Percentiles rank a stretch among this genome's conserved stretches.
These are phyloP conservation scores for Dicorynia guianensis DNA, from an alignment of 306 rosid genomes.

Conservation along the genomic window DNA sequence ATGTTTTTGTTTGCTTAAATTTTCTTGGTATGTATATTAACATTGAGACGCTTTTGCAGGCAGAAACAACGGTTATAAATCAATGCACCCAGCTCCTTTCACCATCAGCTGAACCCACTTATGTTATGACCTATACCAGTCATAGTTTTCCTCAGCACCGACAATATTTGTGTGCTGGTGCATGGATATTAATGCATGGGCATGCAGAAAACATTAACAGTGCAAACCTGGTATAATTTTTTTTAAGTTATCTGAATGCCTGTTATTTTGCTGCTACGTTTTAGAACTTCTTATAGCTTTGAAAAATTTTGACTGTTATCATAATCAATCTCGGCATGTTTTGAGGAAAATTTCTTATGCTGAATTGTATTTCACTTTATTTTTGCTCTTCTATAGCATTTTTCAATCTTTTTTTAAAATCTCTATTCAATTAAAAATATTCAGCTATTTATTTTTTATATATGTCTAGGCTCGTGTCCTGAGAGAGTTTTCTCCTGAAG, in stretches of 20 bases:
- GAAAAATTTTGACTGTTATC: constrained; percentile 3
- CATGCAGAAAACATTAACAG: constrained; percentile 86
- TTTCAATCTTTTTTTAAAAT: constrained; percentile 22
- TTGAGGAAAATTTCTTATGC: not conserved
- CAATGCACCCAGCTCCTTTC: constrained; percentile 96
- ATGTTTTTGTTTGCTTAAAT: not conserved
- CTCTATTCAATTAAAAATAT: not conserved
- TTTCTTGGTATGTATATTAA: constrained; percentile 26
- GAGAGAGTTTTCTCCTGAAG: constrained; percentile 94
- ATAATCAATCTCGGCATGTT: not conserved
- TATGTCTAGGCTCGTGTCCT: constrained; percentile 82
- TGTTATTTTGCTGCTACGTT: constrained; percentile 23
- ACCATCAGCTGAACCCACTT: constrained; percentile 86
- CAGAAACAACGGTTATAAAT: constrained; percentile 84
- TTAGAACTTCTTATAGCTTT: not conserved
- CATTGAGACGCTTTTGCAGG: constrained; percentile 61
- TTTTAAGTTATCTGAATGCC: constrained; percentile 29
- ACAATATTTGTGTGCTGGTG: constrained; percentile 93
- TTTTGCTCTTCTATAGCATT: constrained; percentile 14
- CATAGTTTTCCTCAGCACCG: constrained; percentile 86
- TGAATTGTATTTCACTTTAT: constrained; percentile 18
- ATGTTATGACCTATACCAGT: constrained; percentile 80
- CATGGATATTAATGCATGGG: constrained; percentile 95
- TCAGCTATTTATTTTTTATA: constrained; percentile 24
- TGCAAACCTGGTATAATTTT: constrained; percentile 74